phyloP scores from a whole-genome alignment of 1,139 yeast genomes.

The Spencermartinsiella ligniputridi region DNA sequence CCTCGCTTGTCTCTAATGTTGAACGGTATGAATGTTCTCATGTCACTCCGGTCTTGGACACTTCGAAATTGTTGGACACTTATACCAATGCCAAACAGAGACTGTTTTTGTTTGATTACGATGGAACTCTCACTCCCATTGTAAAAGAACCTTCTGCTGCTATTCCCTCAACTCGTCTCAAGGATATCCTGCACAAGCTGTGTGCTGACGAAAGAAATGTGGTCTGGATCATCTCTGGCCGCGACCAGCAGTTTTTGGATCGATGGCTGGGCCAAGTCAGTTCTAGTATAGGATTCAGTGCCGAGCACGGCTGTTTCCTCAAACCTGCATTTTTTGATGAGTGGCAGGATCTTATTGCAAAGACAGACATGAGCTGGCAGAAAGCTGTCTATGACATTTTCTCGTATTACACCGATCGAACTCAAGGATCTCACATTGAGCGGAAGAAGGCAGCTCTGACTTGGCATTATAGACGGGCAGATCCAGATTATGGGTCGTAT shows the following conservation, averaged over 20 bases:
- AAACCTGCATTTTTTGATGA: slow-evolving; percentile 54
- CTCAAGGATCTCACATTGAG: slow-evolving; percentile 88
- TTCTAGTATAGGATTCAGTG: slow-evolving; percentile 71
- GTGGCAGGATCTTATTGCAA: slow-evolving; percentile 84
- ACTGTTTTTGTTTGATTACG: slow-evolving; percentile 87
- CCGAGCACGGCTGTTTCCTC: slow-evolving; percentile 97
- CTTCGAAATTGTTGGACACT: slow-evolving; percentile 48
- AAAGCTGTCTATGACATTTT: slow-evolving; percentile 68
- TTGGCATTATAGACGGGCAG: slow-evolving; percentile 96
- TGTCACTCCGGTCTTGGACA: slow-evolving; percentile 81
- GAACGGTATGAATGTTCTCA: slow-evolving; percentile 42
- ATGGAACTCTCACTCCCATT: slow-evolving; percentile 94
- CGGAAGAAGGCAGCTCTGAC: slow-evolving; percentile 89
- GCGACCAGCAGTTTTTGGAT: slow-evolving; percentile 87
- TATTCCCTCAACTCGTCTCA: slow-evolving; percentile 75
- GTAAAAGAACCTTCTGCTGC: slow-evolving; percentile 98
- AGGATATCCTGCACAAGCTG: slow-evolving; percentile 54
- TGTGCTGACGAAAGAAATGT: slow-evolving; percentile 75
- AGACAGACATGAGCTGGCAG: slow-evolving; percentile 95
- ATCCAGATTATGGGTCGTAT: slow-evolving; percentile 84
- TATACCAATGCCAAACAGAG: slow-evolving; percentile 63
- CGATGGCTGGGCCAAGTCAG: slow-evolving; percentile 73
- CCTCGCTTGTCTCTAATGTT: slow-evolving; percentile 50
- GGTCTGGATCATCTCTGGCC: slow-evolving; percentile 94
- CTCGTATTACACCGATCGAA: slow-evolving; percentile 70